Base-by-base conservation (phyloP, 192 early-diverging fungal species). In the Glomus cerebriforme region DNA sequence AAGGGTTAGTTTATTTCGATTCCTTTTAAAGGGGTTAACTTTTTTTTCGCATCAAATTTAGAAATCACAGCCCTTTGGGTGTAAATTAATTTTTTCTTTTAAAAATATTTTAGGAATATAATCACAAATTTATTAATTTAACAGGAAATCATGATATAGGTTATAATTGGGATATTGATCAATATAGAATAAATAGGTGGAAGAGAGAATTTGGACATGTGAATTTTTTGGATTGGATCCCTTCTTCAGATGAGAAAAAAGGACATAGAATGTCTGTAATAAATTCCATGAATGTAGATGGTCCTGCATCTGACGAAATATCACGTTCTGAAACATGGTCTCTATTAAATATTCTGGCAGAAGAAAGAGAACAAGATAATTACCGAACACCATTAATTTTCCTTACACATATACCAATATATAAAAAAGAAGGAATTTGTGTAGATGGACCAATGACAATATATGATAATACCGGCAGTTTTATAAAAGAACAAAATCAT, bases 121-220 rank as follows among this genome's bases (percentile, higher is more conserved):
- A 63, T 17, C 84, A 82, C 13, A 66, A 79, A 37, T 78, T 89
- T 34, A 79, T 86, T 59, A 88, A 86, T 59, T 62, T 92, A 49
- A 88, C 89, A 9, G 91, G 91, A 0, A 92, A 92, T 82, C 91
- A 92, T 73, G 91, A 92, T 69, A 90, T 92, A 75, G 91, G 91
- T 10, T 92, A 92, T 79, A 88, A 87, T 66, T 80, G 81, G 47
- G 91, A 92, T 59, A 90, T 89, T 12, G 82, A 81, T 27, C 74
- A 81, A 29, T 73, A 81, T 68, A 85, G 88, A 39, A 73, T 89
- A 34, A 80, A 82, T 76, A 88, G 89, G 17, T 92, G 86, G 82
- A 76, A 82, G 35, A 77, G 79, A 26, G 87, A 80, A 59, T 92
- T 92, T 85, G 91, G 91, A 0, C 81, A 81, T 60, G 83, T 86